phyloP scores from a whole-genome alignment of 352 stramenopile species.

The Pythium phragmiticola region DNA sequence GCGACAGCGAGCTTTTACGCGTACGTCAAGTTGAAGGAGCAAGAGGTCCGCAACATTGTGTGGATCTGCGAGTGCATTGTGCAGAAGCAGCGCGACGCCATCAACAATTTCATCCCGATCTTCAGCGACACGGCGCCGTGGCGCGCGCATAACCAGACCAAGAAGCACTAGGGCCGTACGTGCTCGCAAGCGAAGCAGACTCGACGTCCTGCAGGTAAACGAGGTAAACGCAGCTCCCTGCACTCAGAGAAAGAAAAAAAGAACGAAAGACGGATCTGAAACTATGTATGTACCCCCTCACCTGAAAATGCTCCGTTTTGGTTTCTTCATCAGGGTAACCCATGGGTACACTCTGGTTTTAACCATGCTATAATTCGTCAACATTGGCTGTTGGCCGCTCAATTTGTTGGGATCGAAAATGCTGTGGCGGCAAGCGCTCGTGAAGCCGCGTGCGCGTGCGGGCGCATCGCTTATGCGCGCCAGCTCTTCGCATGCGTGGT shows the following conservation, averaged over 20 bases:
- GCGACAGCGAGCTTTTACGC: conserved; percentile 93
- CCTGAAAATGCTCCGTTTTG: not conserved
- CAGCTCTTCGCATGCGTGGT: conserved; percentile 40
- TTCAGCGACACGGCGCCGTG: conserved; percentile 96
- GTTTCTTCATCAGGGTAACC: not conserved
- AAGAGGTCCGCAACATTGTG: conserved; percentile 99
- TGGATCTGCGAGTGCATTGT: conserved; percentile 99
- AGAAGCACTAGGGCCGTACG: conserved; percentile 43
- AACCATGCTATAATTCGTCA: conserved; percentile 5
- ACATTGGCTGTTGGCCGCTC: conserved; percentile 6
- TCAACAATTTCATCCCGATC: conserved; percentile 99
- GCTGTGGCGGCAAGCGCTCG: conserved; percentile 10
- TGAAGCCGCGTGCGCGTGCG: conserved; percentile 11
- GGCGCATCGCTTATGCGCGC: conserved; percentile 12
- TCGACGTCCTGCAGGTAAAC: not conserved
- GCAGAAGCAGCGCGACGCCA: conserved; percentile 98
- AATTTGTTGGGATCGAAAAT: conserved; percentile 3
- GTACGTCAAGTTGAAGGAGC: conserved; percentile 99
- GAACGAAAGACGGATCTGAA: not conserved
- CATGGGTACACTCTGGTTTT: not conserved
- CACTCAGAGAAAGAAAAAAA: not conserved
- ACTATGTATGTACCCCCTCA: conserved; percentile 6
- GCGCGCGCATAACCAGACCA: conserved; percentile 60
- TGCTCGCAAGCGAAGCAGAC: too few species aligned
- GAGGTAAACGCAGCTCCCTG: not conserved